These are phyloP conservation scores for Stemphylium lycopersici DNA, from an alignment of 2,329 filamentous ascomycete genomes.

Conservation along the genomic window DNA sequence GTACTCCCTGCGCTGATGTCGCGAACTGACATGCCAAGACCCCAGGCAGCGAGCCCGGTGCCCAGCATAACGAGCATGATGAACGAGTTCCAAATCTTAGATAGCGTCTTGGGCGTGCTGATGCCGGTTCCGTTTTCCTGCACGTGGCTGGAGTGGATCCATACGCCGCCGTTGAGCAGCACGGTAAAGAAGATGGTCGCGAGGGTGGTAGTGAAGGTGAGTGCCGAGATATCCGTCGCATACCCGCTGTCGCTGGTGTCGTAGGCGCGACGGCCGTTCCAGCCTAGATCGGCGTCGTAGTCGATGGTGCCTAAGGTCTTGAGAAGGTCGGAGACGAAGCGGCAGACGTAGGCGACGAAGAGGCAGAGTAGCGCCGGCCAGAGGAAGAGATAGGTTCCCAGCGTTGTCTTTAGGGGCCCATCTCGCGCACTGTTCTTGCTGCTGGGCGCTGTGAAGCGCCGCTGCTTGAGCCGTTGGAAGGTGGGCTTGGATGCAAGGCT, in stretches of 20 bases:
- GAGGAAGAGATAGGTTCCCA: constrained; percentile 14
- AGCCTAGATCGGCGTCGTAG: constrained; percentile 1
- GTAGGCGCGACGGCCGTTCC: constrained; percentile 2
- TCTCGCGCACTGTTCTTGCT: constrained; percentile 1
- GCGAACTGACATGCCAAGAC: neutral
- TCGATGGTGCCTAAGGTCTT: constrained; percentile 5
- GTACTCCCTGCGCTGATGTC: neutral
- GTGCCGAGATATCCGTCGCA: neutral
- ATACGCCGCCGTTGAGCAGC: constrained; percentile 4
- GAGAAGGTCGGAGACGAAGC: constrained; percentile 8
- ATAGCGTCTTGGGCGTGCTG: constrained; percentile 1
- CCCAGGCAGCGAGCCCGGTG: constrained; percentile 10
- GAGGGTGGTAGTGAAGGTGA: constrained; percentile 5
- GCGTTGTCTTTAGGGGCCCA: constrained; percentile 2
- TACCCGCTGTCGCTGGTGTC: neutral
- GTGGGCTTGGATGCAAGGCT: constrained; percentile 4
- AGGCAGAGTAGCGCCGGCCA: constrained; percentile 5
- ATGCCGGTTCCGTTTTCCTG: constrained; percentile 7
- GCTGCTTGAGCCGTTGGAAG: constrained; percentile 2
- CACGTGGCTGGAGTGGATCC: constrained; percentile 9
- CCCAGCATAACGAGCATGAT: constrained; percentile 9
- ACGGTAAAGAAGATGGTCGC: constrained; percentile 9
- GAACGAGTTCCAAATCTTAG: constrained; percentile 6
- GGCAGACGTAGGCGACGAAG: constrained; percentile 7
- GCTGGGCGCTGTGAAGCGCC: neutral